A percentile compares a stretch with the other conserved stretches of the same genome.
Evolutionary conservation across 495 filamentous ascomycete genomes (phyloP).

Genomic region (Clohesyomyces aquaticus): DNA sequence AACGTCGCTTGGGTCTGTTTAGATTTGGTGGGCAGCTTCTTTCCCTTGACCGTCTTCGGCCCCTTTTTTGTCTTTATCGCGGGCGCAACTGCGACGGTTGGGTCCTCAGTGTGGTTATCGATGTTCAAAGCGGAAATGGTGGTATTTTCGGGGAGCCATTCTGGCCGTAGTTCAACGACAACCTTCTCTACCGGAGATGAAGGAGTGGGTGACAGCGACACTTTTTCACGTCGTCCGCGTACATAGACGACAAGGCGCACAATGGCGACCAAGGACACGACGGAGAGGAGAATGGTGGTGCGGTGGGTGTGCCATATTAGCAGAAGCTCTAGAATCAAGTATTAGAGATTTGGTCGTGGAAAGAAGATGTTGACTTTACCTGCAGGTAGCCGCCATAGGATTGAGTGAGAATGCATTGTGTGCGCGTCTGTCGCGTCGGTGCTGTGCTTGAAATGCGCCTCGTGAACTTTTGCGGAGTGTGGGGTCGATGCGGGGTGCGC

Average conservation of each 20-base stretch:
- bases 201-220: conserved; percentile 21
- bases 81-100: conserved; percentile 2
- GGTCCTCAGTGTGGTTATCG: conserved; percentile 31
- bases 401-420: background rate
- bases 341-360: background rate
- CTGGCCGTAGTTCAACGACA: conserved; percentile 23
- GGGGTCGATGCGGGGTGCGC: background rate
- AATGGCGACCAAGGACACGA: conserved; percentile 35
- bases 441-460: background rate
- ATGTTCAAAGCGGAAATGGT: conserved; percentile 16
- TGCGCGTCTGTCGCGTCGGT: background rate
- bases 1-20: conserved; percentile 28
- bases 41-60: conserved; percentile 34
- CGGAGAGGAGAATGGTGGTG: conserved; percentile 40
- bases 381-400: conserved; percentile 7
- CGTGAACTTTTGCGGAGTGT: conserved; percentile 1
- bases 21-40: conserved; percentile 30
- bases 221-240: conserved; percentile 19
- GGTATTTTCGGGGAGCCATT: conserved; percentile 36
- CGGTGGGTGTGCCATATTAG: conserved; percentile 46
- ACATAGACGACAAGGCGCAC: conserved; percentile 37
- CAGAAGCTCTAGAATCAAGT: conserved; percentile 37
- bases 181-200: conserved; percentile 36
- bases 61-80: conserved; percentile 27
- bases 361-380: background rate